Conservation (phyloP, 2,329 filamentous ascomycete genomes). For the Gremmenia infestans region DNA sequence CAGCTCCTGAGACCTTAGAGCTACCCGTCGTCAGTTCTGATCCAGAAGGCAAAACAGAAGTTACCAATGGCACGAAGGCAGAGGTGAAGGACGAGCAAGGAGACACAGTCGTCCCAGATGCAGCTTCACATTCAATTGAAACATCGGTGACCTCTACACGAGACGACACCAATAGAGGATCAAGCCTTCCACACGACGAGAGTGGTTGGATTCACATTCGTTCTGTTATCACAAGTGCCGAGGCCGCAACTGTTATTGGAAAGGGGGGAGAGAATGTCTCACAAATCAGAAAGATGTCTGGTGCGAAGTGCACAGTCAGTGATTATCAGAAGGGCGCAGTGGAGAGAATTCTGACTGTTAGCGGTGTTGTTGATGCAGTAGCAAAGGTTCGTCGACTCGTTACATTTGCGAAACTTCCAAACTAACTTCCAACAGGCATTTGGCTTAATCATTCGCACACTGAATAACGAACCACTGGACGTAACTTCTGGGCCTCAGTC, state of each 20-base stretch:
- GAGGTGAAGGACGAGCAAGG: slow-evolving; percentile 55
- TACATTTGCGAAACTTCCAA: not conserved
- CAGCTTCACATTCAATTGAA: slow-evolving; percentile 47
- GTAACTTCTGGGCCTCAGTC: slow-evolving; percentile 86
- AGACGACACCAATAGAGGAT: slow-evolving; percentile 25
- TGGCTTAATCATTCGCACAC: slow-evolving; percentile 92
- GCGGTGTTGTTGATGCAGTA: slow-evolving; percentile 90
- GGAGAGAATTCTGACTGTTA: slow-evolving; percentile 95
- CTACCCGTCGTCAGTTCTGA: slow-evolving; percentile 41
- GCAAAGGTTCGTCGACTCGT: slow-evolving; percentile 66
- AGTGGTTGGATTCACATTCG: slow-evolving; percentile 95
- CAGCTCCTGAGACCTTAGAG: slow-evolving; percentile 34
- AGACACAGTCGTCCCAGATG: slow-evolving; percentile 65
- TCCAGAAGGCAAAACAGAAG: slow-evolving; percentile 35
- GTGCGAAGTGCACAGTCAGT: slow-evolving; percentile 97
- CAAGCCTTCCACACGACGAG: slow-evolving; percentile 71
- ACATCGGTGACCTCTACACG: slow-evolving; percentile 39
- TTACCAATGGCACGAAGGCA: slow-evolving; percentile 43
- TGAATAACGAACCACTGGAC: slow-evolving; percentile 93
- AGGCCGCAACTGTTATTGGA: slow-evolving; percentile 95
- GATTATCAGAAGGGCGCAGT: slow-evolving; percentile 97
- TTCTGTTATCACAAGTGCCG: slow-evolving; percentile 93
- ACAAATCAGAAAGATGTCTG: slow-evolving; percentile 89
- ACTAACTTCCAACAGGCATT: slow-evolving; percentile 64
- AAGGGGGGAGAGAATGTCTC: slow-evolving; percentile 99